These are phyloP conservation scores for Aureobasidium sp. DNA, from an alignment of 2,329 filamentous ascomycete genomes.

Conservation along the genomic window DNA sequence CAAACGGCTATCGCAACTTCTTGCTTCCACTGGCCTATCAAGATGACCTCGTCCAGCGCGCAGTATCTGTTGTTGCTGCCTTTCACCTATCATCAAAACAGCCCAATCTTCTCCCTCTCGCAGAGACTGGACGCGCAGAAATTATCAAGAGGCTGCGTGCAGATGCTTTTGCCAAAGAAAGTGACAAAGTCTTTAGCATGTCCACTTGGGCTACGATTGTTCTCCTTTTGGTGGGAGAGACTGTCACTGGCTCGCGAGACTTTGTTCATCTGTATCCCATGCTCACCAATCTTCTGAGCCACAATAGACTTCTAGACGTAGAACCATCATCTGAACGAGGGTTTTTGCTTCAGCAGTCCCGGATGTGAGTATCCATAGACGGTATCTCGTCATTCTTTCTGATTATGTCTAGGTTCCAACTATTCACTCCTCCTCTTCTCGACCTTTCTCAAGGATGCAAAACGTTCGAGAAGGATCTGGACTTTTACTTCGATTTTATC, in stretches of 20 bases:
- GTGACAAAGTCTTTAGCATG: constrained; percentile 29
- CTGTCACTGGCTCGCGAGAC: constrained; percentile 34
- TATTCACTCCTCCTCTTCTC: constrained; percentile 14
- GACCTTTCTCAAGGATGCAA: constrained; percentile 7
- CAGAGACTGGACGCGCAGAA: constrained; percentile 30
- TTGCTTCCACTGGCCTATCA: constrained; percentile 35
- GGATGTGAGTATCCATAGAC: constrained; percentile 23
- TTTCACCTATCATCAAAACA: constrained; percentile 31
- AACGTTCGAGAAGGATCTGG: not conserved
- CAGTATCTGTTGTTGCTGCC: constrained; percentile 33
- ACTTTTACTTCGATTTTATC: constrained; percentile 13
- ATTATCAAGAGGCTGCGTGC: constrained; percentile 31
- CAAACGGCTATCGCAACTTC: constrained; percentile 34
- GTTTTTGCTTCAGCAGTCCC: constrained; percentile 28
- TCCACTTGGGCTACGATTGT: constrained; percentile 33
- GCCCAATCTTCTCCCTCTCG: constrained; percentile 26
- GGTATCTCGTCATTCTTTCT: too few species aligned
- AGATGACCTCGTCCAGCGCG: constrained; percentile 29
- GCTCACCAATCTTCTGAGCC: constrained; percentile 25
- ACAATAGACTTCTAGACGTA: not conserved
- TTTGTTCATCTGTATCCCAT: constrained; percentile 32
- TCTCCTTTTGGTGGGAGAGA: constrained; percentile 34
- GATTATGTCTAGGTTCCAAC: constrained; percentile 1
- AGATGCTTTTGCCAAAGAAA: constrained; percentile 25
- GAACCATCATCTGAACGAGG: constrained; percentile 18